Evolutionary conservation across 1,284 basidiomycete species (phyloP), one percentile per base, ranked within the genome.

Genomic region (Malassezia vespertilionis): DNA sequence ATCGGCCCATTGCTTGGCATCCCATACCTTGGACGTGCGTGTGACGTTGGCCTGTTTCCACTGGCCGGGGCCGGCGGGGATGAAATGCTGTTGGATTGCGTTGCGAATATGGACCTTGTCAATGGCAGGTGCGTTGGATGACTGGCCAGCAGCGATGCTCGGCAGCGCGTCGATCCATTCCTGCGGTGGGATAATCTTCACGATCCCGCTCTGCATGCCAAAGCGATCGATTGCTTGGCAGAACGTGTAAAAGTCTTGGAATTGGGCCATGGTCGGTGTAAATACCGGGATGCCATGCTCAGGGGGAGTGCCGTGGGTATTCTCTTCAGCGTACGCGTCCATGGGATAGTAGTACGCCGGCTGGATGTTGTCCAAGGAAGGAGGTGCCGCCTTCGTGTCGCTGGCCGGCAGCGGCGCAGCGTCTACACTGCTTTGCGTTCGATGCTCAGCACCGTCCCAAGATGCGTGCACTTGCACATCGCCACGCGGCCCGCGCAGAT

Each of bases 41-140:
- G 60, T 61, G 46, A 66, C 53, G 40, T 70, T 70, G 33, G 63
- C 61, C 46, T 66, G 63, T n/a, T 58, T 52, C 58, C 61, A 70
- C 20, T 58, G 55, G n/a, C 67, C 67, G 8, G 59, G 56, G 36
- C 62, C 63, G 3, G 65, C 65, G 1, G 57, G 45, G 8, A 56
- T 53, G 22, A 65, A 63, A 43, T 67, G 63, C 54, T 70, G 67
- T n/a, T 48, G 36, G 40, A 70, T 70, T 23, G 62, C 61, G 33
- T 66, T 63, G 22, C 57, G 52, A 36, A 70, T 70, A 40, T 65
- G 64, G 9, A 67, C 56, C 35, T 52, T 46, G 39, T 52, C 53
- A 21, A 63, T 21, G 17, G 53, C 28, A n/a, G 30, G 24, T 27
- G 46, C 46, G 24, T 40, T 20, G n/a, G n/a, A n/a, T n/a, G n/a